Evolutionary conservation across 1,284 basidiomycete genomes (phyloP).

Genomic region (Fomitopsis pinicola): DNA sequence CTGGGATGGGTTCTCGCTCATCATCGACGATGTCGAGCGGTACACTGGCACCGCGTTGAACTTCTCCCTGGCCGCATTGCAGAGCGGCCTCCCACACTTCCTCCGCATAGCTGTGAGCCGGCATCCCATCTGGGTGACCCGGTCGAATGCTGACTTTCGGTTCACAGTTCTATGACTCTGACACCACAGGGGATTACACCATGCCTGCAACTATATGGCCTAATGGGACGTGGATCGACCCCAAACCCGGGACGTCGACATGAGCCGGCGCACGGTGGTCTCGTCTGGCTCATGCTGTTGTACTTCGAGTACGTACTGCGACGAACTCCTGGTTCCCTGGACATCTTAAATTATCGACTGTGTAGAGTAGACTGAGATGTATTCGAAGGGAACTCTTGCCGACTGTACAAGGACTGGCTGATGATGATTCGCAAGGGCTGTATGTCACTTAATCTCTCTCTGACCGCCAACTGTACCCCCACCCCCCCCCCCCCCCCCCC

Average conservation of each 20-base stretch:
- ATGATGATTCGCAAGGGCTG: no score
- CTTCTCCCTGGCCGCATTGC: slow-evolving; percentile 61
- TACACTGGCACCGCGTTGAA: slow-evolving; percentile 65
- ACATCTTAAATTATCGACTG: background rate
- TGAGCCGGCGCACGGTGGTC: background rate
- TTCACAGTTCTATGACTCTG: slow-evolving; percentile 50
- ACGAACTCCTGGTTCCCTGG: background rate
- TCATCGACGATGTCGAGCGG: slow-evolving; percentile 84
- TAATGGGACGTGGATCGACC: slow-evolving; percentile 80
- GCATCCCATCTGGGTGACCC: background rate
- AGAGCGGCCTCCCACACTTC: slow-evolving; percentile 70
- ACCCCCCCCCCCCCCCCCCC: no score
- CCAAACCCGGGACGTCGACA: slow-evolving; percentile 63
- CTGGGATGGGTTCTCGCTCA: slow-evolving; percentile 78
- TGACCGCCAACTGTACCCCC: no score
- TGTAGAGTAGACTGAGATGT: no score
- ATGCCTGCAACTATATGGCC: slow-evolving; percentile 73
- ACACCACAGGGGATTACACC: slow-evolving; percentile 73
- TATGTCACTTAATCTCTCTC: no score
- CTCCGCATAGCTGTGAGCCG: slow-evolving; percentile 77
- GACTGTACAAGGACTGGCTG: no score
- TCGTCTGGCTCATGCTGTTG: background rate
- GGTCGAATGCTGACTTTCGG: slow-evolving; percentile 2
- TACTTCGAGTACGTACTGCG: background rate
- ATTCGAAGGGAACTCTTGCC: no score